These are phyloP conservation scores for Phytophthora sp. DNA, from an alignment of 352 stramenopile genomes.

Conservation along the genomic window DNA sequence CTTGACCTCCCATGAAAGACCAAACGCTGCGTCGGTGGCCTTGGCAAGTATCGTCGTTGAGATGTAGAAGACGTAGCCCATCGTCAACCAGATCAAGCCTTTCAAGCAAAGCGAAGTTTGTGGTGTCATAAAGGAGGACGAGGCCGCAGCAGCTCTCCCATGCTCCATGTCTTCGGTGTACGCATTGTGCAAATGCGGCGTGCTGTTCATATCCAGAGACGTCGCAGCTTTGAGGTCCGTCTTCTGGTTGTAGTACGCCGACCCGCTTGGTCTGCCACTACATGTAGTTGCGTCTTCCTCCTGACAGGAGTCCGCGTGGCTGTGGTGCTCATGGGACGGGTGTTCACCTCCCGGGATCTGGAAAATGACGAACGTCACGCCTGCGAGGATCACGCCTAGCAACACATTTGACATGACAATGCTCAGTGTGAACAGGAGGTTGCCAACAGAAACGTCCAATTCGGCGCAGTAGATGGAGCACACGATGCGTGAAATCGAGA, in stretches of 20 bases:
- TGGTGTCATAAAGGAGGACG: constrained; percentile 12
- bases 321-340: constrained; percentile 9
- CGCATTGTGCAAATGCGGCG: constrained; percentile 10
- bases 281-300: neutral
- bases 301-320: constrained; percentile 4
- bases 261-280: neutral
- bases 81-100: constrained; percentile 70
- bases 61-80: constrained; percentile 71
- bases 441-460: constrained; percentile 54
- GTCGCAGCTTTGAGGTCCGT: constrained; percentile 11
- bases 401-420: constrained; percentile 63
- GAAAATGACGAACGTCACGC: constrained; percentile 63
- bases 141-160: neutral
- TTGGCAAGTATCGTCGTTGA: constrained; percentile 52
- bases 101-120: constrained; percentile 51
- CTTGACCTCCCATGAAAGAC: constrained; percentile 72
- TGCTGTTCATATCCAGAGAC: constrained; percentile 5
- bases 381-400: constrained; percentile 45
- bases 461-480: constrained; percentile 67
- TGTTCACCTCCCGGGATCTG: constrained; percentile 43
- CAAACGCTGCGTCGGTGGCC: constrained; percentile 49
- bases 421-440: constrained; percentile 57
- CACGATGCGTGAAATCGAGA: constrained; percentile 69
- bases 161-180: neutral
- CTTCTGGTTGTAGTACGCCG: constrained; percentile 26